phyloP scores from a whole-genome alignment of 1,284 basidiomycete genomes.

The Heterobasidion parviporum region DNA sequence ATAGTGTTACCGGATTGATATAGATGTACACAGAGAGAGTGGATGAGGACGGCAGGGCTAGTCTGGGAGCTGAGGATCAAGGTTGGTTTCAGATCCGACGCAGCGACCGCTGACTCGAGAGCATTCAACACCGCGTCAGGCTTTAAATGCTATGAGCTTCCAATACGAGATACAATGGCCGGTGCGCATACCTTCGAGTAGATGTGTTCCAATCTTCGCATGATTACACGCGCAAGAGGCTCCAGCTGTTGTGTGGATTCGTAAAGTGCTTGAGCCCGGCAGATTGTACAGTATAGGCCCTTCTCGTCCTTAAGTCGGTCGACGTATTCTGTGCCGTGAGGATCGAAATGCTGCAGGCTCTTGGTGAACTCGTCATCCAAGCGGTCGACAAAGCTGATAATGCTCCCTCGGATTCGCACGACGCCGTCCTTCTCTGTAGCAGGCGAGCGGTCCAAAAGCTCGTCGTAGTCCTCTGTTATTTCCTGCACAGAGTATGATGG shows the following conservation, averaged over 20 bases:
- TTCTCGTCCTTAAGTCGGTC: conserved; percentile 95
- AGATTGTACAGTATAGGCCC: conserved; percentile 88
- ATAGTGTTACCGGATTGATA: conserved; percentile 91
- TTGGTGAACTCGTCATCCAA: conserved; percentile 98
- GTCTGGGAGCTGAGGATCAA: conserved; percentile 48
- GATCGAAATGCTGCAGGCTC: conserved; percentile 97
- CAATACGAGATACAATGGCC: conserved; percentile 1
- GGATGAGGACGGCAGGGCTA: conserved; percentile 71
- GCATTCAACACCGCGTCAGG: conserved; percentile 91
- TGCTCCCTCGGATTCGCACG: conserved; percentile 81
- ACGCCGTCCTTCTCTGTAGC: conserved; percentile 57
- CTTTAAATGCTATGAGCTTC: conserved; percentile 30
- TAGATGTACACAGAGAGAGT: conserved; percentile 84
- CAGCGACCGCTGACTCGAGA: conserved; percentile 65
- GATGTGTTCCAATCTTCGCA: conserved; percentile 95
- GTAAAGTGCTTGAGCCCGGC: conserved; percentile 87
- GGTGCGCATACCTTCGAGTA: conserved; percentile 78
- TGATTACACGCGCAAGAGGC: conserved; percentile 81
- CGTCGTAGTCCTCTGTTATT: conserved; percentile 89
- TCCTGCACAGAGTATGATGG: conserved; percentile 80
- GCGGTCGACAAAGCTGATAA: conserved; percentile 93
- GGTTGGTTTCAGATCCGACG: conserved; percentile 49
- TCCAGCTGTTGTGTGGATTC: conserved; percentile 73
- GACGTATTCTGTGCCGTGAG: conserved; percentile 97
- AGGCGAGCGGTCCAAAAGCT: conserved; percentile 80